Conservation (phyloP, 352 stramenopile species). For the Aphanomyces cochlioides region DNA sequence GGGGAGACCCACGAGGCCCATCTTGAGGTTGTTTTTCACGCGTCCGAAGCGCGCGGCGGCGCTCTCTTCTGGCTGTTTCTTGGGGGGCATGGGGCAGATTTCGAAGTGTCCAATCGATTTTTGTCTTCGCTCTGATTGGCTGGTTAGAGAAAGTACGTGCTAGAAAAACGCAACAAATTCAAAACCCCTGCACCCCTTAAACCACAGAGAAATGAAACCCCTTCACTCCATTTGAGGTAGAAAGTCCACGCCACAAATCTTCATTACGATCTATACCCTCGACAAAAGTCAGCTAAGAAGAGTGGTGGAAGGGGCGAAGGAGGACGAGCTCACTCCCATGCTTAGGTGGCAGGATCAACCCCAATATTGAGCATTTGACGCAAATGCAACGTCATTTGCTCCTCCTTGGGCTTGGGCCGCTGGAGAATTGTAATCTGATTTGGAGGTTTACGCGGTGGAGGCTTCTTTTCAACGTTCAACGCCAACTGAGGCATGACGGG, state of each 20-base stretch:
- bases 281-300: too few species aligned
- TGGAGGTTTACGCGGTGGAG: slow-evolving; percentile 34
- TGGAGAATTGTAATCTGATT: slow-evolving; percentile 28
- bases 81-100: slow-evolving; percentile 14
- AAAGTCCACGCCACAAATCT: too few species aligned
- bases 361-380: slow-evolving; percentile 79
- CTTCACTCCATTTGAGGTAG: too few species aligned
- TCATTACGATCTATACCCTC: too few species aligned
- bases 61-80: slow-evolving; percentile 21
- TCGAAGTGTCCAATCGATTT: slow-evolving; percentile 9
- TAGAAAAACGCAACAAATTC: too few species aligned
- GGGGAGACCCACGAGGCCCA: slow-evolving; percentile 59
- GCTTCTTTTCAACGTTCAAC: slow-evolving; percentile 17
- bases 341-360: slow-evolving; percentile 23
- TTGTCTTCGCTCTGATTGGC: background rate
- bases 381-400: slow-evolving; percentile 77
- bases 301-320: too few species aligned
- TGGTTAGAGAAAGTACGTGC: too few species aligned
- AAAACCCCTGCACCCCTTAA: too few species aligned
- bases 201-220: too few species aligned
- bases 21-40: slow-evolving; percentile 78
- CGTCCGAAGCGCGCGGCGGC: slow-evolving; percentile 55
- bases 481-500: background rate
- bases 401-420: slow-evolving; percentile 46
- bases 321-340: too few species aligned